Base-by-base conservation (phyloP, 2,329 filamentous ascomycete genomes). In the Achaetomium macrosporum region DNA sequence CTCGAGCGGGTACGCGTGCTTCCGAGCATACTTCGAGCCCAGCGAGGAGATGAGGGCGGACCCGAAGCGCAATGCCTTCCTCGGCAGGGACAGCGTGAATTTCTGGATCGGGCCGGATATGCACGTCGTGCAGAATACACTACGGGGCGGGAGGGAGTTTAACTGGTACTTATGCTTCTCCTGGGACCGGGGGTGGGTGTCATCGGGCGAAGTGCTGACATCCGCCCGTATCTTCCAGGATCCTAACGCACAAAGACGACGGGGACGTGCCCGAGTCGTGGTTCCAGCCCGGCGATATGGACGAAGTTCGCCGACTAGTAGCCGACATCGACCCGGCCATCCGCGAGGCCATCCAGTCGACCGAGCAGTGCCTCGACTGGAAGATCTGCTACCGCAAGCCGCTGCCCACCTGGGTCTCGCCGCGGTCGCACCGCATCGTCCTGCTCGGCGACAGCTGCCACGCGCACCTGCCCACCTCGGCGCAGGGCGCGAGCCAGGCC, bases 371-470 rank as follows among this genome's bases (percentile, higher is more conserved):
- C 19, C 68, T 80, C 1, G 76, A 78, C 59, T 81, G 76, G 76
- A 78, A 78, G 58, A 73, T 80, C 20, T 76, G 76, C 42, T 79
- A 77, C 55, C 70, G 77, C 39, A 75, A 79, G 58, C 77, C 76
- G 0, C 66, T 77, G 10, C 72, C 76, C 0, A 74, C 69, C 0
- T 81, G 77, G 78, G 69, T 79, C 1, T 76, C 73, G 10, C 47
- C 53, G 0, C 65, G 66, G n/a, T 73, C 73, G 50, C 73, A 75
- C 36, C 69, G 71, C 40, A 76, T 79, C 48, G 75, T 71, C 1
- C 65, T 79, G 29, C 65, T 79, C 1, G 78, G 78, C 1, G 78
- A 81, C 58, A 74, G 74, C 42, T 78, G 76, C 47, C 77, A 81
- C 59, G 71, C 77, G 0, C 78, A 79, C 60, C 61, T 81, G 7